Conservation (phyloP, 352 stramenopile genomes). For the Phytophthora cajani region DNA sequence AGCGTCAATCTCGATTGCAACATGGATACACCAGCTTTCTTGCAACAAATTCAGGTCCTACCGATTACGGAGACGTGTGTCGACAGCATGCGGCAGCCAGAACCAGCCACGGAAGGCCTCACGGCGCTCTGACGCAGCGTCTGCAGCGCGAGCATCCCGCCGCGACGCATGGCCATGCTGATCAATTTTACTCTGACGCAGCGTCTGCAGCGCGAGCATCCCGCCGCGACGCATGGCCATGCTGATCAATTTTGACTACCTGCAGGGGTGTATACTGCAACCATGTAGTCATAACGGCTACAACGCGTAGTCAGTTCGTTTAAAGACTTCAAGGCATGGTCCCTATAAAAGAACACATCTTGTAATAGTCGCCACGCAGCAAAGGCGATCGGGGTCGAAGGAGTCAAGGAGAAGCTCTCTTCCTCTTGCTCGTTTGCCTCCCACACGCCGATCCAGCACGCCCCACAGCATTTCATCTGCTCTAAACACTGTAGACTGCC, state of each 20-base stretch:
- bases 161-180: slow-evolving; percentile 14
- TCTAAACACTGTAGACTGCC: slow-evolving; percentile 11
- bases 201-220: slow-evolving; percentile 22
- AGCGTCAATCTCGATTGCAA: slow-evolving; percentile 22
- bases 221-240: slow-evolving; percentile 18
- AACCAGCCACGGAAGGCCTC: background rate
- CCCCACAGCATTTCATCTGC: background rate
- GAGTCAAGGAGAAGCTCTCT: slow-evolving; percentile 14
- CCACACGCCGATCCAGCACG: background rate
- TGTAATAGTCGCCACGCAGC: slow-evolving; percentile 29
- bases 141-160: slow-evolving; percentile 23
- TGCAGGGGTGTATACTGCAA: background rate
- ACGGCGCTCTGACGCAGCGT: slow-evolving; percentile 19
- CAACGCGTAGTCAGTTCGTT: slow-evolving; percentile 10
- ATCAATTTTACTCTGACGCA: slow-evolving; percentile 21
- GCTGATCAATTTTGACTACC: slow-evolving; percentile 10
- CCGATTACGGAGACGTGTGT: slow-evolving; percentile 68
- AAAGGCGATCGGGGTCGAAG: background rate
- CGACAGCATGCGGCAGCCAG: slow-evolving; percentile 32
- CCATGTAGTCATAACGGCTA: background rate
- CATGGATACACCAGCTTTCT: slow-evolving; percentile 1
- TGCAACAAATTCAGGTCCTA: slow-evolving; percentile 19
- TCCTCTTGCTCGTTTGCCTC: background rate
- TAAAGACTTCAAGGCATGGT: background rate
- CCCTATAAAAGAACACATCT: slow-evolving; percentile 29